phyloP scores from a whole-genome alignment of 768 basidiomycete species.

The Boletus tomentosulus region DNA sequence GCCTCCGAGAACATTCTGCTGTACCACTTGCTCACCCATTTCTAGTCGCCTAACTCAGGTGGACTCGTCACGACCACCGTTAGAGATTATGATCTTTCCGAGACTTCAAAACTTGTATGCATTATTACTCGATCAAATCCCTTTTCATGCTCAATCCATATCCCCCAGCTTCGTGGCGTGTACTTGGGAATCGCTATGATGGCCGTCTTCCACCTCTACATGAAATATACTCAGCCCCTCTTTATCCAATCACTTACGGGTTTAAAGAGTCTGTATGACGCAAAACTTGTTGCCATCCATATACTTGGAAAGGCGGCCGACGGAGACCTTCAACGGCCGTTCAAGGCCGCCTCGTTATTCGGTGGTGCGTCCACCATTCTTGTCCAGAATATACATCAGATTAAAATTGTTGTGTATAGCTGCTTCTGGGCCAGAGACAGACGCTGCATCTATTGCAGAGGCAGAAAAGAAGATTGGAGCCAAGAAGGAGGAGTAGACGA shows the following conservation, averaged over 20 bases:
- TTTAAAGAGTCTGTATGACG: conserved; percentile 86
- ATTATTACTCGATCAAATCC: conserved; percentile 22
- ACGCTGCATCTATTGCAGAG: conserved; percentile 80
- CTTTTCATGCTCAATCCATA: not conserved
- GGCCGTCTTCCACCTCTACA: conserved; percentile 88
- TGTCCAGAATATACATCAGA: not conserved
- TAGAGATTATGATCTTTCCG: conserved; percentile 87
- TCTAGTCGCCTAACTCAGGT: conserved; percentile 59
- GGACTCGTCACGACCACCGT: conserved; percentile 87
- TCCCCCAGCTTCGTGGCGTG: conserved; percentile 52
- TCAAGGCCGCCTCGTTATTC: conserved; percentile 73
- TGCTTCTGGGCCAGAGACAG: conserved; percentile 72
- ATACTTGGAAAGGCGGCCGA: conserved; percentile 73
- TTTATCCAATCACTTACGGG: conserved; percentile 96
- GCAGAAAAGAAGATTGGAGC: conserved; percentile 80
- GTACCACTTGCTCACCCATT: not conserved
- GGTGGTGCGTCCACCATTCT: conserved; percentile 45
- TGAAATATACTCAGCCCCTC: conserved; percentile 94
- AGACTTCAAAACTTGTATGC: conserved; percentile 77
- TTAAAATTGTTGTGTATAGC: conserved; percentile 27
- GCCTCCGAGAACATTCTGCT: conserved; percentile 8
- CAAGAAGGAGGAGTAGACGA: conserved; percentile 71
- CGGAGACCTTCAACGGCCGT: conserved; percentile 87
- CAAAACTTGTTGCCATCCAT: conserved; percentile 80
- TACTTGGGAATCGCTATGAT: conserved; percentile 83